Percentiles rank a stretch among this genome's conserved stretches.
phyloP scores from a whole-genome alignment of 2,329 filamentous ascomycete genomes.

The Teratosphaeria nubilosa region DNA sequence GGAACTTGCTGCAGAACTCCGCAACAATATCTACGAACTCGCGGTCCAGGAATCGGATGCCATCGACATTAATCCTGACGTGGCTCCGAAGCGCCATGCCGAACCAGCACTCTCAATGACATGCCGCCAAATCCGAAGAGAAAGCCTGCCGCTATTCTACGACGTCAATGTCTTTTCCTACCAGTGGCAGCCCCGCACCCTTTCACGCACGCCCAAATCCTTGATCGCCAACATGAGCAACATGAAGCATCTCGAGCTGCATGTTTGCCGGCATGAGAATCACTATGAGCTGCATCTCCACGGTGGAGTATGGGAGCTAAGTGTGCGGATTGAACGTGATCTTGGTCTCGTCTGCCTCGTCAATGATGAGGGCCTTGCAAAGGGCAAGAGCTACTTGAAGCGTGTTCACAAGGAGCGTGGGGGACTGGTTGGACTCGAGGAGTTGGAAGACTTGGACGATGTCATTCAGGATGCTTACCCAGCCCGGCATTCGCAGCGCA shows the following conservation, averaged over 20 bases:
- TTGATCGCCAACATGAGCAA: background rate
- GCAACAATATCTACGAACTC: background rate
- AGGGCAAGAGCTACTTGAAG: background rate
- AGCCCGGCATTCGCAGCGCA: too few species aligned
- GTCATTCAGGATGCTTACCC: too few species aligned
- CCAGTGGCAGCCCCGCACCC: too few species aligned
- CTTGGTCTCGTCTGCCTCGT: background rate
- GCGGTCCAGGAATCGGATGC: background rate
- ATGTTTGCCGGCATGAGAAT: background rate
- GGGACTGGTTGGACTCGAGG: background rate
- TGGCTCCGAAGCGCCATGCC: background rate
- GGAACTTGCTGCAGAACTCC: background rate
- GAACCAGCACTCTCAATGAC: background rate
- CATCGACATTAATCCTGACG: background rate
- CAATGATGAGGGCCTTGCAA: background rate
- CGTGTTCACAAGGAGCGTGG: background rate
- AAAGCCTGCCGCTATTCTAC: background rate
- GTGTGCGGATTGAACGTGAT: background rate
- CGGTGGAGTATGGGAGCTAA: background rate
- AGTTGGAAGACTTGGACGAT: background rate
- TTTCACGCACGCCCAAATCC: background rate
- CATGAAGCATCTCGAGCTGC: background rate
- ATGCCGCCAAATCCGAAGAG: background rate
- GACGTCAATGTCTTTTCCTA: background rate
- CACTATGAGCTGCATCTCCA: background rate